phyloP scores from a whole-genome alignment of 805 yeast species.

The Isabelozyma heimii region DNA sequence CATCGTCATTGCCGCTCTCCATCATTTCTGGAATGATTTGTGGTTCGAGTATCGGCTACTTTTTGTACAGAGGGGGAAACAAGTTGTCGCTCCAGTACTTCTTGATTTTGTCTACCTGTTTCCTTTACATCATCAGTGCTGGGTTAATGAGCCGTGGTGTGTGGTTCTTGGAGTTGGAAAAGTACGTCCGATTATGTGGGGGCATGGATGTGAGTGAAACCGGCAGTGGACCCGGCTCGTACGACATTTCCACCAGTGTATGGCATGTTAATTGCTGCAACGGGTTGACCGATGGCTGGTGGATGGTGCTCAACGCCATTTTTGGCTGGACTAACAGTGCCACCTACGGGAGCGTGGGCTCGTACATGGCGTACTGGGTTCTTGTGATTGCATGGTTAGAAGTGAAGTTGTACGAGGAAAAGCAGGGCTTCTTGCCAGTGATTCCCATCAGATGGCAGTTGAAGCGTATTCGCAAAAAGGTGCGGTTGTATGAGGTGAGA shows the following conservation, averaged over 20 bases:
- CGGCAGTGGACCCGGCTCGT: slow-evolving; percentile 93
- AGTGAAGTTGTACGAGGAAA: slow-evolving; percentile 47
- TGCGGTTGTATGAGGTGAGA: slow-evolving; percentile 19
- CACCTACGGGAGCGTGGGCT: slow-evolving; percentile 78
- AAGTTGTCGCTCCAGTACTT: slow-evolving; percentile 74
- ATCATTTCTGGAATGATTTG: slow-evolving; percentile 54
- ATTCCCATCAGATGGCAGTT: slow-evolving; percentile 63
- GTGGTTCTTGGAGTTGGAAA: slow-evolving; percentile 85
- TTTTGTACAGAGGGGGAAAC: slow-evolving; percentile 75
- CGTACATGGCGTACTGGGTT: slow-evolving; percentile 73
- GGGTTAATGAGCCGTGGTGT: slow-evolving; percentile 85
- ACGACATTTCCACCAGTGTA: slow-evolving; percentile 71
- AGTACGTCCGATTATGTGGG: slow-evolving; percentile 66
- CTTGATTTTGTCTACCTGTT: slow-evolving; percentile 71
- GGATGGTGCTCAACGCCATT: slow-evolving; percentile 88
- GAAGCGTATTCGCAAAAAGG: slow-evolving; percentile 46
- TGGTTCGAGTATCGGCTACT: slow-evolving; percentile 64
- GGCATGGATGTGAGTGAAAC: slow-evolving; percentile 86
- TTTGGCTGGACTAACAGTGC: slow-evolving; percentile 96
- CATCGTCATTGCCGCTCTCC: slow-evolving; percentile 54
- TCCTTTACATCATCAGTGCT: slow-evolving; percentile 80
- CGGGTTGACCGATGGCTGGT: slow-evolving; percentile 86
- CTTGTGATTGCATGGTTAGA: slow-evolving; percentile 45
- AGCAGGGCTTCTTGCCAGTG: slow-evolving; percentile 55
- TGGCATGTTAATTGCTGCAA: slow-evolving; percentile 98